phyloP scores from a whole-genome alignment of 208 protist species.

The Leishmania martiniquensis region DNA sequence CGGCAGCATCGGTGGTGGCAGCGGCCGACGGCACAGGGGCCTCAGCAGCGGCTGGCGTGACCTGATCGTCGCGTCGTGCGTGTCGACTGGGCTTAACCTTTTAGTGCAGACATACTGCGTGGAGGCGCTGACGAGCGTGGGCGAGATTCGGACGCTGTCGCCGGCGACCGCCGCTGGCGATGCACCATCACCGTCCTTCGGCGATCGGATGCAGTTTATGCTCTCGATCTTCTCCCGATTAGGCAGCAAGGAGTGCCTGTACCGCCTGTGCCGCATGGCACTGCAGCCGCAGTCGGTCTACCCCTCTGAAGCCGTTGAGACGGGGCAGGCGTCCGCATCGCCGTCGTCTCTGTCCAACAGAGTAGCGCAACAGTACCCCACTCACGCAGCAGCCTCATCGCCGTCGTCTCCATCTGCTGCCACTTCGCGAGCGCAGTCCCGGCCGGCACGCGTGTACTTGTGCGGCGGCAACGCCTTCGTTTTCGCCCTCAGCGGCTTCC shows the following conservation, averaged over 20 bases:
- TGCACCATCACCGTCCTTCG: background rate
- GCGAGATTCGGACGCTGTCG: slow-evolving; percentile 22
- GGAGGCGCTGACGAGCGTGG: slow-evolving; percentile 24
- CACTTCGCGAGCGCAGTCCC: background rate
- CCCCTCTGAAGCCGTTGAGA: background rate
- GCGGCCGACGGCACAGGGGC: background rate
- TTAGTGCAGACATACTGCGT: slow-evolving; percentile 25
- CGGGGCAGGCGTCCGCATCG: background rate
- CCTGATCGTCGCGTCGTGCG: slow-evolving; percentile 28
- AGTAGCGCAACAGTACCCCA: background rate
- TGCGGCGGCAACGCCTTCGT: slow-evolving; percentile 48
- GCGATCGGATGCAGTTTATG: slow-evolving; percentile 16
- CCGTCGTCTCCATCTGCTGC: background rate
- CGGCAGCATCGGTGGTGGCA: background rate
- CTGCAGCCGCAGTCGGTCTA: slow-evolving; percentile 11
- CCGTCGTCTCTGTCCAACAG: background rate
- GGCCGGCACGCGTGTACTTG: slow-evolving; percentile 27
- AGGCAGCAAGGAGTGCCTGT: slow-evolving; percentile 24
- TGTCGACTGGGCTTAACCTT: slow-evolving; percentile 27
- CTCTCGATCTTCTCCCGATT: slow-evolving; percentile 16
- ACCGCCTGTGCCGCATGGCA: slow-evolving; percentile 18
- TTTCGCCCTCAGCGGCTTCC: slow-evolving; percentile 60
- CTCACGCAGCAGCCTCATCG: background rate
- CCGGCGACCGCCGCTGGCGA: background rate
- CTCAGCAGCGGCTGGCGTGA: slow-evolving; percentile 26